phyloP scores from a whole-genome alignment of 441 rosid genomes.

The Populus trichocarpa region DNA sequence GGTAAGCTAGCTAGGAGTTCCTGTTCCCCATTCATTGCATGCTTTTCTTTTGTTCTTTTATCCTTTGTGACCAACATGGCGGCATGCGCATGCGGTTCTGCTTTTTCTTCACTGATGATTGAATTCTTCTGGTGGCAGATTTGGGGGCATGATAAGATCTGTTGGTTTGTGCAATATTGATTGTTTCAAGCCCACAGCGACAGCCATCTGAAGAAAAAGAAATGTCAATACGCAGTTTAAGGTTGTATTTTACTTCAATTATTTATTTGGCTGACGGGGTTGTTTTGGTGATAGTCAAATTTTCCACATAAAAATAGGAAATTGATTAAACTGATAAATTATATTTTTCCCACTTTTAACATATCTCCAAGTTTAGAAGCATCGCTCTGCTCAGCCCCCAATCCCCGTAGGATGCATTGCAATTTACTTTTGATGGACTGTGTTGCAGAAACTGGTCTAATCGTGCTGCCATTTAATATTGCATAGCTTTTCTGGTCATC shows the following conservation, averaged over 20 bases:
- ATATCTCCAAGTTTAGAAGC: neutral
- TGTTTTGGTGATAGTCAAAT: slow-evolving; percentile 19
- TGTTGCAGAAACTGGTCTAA: too few relatives aligned
- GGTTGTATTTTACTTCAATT: neutral
- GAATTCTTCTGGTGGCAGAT: slow-evolving; percentile 39
- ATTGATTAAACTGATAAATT: slow-evolving; percentile 11
- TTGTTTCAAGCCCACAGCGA: slow-evolving; percentile 80
- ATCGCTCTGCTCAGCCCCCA: neutral
- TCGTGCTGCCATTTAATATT: too few relatives aligned
- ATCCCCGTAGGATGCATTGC: neutral
- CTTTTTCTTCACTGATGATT: slow-evolving; percentile 13
- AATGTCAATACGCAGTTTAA: slow-evolving; percentile 10
- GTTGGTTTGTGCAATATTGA: slow-evolving; percentile 85
- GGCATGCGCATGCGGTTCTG: neutral
- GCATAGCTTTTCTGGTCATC: too few relatives aligned
- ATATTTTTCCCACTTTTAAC: neutral
- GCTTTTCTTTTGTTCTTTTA: neutral
- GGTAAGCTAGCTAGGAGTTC: slow-evolving; percentile 37
- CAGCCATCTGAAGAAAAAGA: slow-evolving; percentile 38
- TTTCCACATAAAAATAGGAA: slow-evolving; percentile 21
- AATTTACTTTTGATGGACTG: neutral
- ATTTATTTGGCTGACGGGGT: slow-evolving; percentile 15
- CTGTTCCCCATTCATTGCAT: too few relatives aligned
- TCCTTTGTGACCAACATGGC: neutral
- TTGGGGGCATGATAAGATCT: slow-evolving; percentile 81